Evolutionary conservation across 495 filamentous ascomycete species (phyloP).

Genomic region (Annulohypoxylon moriforme): DNA sequence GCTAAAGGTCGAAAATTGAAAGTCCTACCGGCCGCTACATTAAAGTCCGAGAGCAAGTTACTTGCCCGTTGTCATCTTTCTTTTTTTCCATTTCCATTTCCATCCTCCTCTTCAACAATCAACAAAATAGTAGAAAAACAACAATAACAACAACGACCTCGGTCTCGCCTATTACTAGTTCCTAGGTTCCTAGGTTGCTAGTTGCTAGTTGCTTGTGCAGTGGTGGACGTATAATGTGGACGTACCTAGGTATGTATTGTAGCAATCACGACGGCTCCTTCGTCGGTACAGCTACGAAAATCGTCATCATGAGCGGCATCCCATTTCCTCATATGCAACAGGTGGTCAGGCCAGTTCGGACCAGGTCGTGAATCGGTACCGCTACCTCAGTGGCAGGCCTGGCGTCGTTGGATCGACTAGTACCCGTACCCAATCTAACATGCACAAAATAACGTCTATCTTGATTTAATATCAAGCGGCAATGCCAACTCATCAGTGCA

Average conservation of each 20-base stretch:
- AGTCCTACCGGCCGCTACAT: constrained; percentile 42
- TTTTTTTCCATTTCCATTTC: constrained; percentile 9
- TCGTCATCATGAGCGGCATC: constrained; percentile 47
- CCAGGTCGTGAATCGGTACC: constrained; percentile 39
- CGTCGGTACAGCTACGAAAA: constrained; percentile 34
- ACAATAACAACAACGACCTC: neutral
- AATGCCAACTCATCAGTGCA: constrained; percentile 93
- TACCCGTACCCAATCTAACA: constrained; percentile 58
- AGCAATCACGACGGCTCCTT: constrained; percentile 42
- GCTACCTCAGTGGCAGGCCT: constrained; percentile 36
- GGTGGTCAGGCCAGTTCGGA: constrained; percentile 41
- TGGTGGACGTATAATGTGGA: constrained; percentile 7
- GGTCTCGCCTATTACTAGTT: constrained; percentile 4
- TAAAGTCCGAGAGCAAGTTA: constrained; percentile 42
- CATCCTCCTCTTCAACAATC: constrained; percentile 1
- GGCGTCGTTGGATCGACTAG: constrained; percentile 40
- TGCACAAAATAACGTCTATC: constrained; percentile 64
- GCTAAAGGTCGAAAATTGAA: constrained; percentile 19
- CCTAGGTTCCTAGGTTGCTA: neutral
- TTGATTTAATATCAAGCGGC: constrained; percentile 73
- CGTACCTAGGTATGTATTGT: constrained; percentile 27
- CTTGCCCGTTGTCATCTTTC: constrained; percentile 27
- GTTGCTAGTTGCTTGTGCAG: neutral
- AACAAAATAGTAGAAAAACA: neutral
- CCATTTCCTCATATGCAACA: constrained; percentile 46